Base-by-base conservation (phyloP, 1,284 basidiomycete species). In the Ustilago vetiveriae region DNA sequence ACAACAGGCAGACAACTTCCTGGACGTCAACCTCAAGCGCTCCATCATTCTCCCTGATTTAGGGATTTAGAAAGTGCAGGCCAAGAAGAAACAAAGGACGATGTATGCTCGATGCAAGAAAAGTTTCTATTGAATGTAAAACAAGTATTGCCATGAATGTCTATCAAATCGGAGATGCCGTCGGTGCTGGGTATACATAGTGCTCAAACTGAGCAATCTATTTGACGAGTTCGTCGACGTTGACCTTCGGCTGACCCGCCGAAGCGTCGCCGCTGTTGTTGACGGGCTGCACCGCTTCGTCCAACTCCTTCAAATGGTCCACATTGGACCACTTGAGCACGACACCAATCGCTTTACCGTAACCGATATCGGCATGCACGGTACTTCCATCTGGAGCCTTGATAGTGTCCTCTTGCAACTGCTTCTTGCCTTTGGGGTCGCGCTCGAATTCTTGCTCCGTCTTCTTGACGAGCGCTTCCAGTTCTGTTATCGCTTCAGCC, bases 1-100 rank as follows among this genome's bases (percentile, higher is more conserved):
- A 14, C 78, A 80, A 57, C 52, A 66, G 47, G 71, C 73, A 19
- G 45, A 50, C 37, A 60, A 72, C 36, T 79, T 79, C 27, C 44
- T 79, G 19, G 63, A 74, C 22, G 72, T 75, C 44, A 63, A 72
- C 37, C 55, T 72, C 21, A 60, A 57, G 21, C 41, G 55, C 10
- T 37, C 41, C 11, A 6, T 45, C 23, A 8, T 57, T 10, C n/a
- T 45, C 5, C 21, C 35, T 8, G 41, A 57, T 7, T 49, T 37
- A 4, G 40, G 41, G 0, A 22, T 47, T 9, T 59, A 51, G 42
- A 7, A 21, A 44, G 16, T n/a, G 17, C 21, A 10, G 13, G 26
- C n/a, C 16, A 49, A 21, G 6, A 39, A 7, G 21, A 29, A 27
- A 19, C 29, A 27, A 47, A 22, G 40, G 40, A 53, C 50, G 46